Evolutionary conservation across 78 protist species (phyloP).

Genomic region (Cavenderia fasciculata): DNA sequence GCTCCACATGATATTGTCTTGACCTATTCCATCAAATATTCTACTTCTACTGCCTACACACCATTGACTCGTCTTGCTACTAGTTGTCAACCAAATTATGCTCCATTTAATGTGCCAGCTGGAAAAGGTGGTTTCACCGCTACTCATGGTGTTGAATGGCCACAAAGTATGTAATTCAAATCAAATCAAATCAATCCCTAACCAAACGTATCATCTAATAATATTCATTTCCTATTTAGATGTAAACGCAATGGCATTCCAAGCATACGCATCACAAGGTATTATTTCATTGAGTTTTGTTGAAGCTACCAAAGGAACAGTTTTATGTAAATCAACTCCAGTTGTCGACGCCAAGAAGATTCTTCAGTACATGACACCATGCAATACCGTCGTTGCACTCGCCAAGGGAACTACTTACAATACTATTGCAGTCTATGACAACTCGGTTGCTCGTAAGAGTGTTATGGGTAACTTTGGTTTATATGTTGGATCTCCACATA

Average conservation of each 20-base stretch:
- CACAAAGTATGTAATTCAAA: too few species aligned
- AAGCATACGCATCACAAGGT: conserved; percentile 25
- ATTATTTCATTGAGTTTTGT: background rate
- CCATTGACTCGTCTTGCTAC: conserved; percentile 25
- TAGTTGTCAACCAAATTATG: background rate
- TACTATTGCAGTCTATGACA: conserved; percentile 22
- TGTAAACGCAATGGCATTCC: conserved; percentile 21
- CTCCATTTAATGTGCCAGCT: conserved; percentile 28
- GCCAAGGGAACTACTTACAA: conserved; percentile 17
- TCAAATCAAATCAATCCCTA: too few species aligned
- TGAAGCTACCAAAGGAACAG: conserved; percentile 1
- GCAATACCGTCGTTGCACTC: background rate
- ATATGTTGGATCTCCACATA: conserved; percentile 24
- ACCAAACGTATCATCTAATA: too few species aligned
- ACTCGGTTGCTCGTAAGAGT: conserved; percentile 6
- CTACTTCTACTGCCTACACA: background rate
- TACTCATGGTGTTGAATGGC: conserved; percentile 13
- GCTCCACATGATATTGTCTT: background rate
- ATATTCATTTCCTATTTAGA: too few species aligned
- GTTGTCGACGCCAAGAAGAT: background rate
- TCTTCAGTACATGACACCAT: background rate
- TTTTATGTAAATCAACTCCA: conserved; percentile 51
- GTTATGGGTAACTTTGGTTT: conserved; percentile 28
- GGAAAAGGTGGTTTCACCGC: conserved; percentile 22
- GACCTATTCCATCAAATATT: conserved; percentile 8